Base-by-base conservation (phyloP, 2,329 filamentous ascomycete species). In the Aspergillus aculeatinus region DNA sequence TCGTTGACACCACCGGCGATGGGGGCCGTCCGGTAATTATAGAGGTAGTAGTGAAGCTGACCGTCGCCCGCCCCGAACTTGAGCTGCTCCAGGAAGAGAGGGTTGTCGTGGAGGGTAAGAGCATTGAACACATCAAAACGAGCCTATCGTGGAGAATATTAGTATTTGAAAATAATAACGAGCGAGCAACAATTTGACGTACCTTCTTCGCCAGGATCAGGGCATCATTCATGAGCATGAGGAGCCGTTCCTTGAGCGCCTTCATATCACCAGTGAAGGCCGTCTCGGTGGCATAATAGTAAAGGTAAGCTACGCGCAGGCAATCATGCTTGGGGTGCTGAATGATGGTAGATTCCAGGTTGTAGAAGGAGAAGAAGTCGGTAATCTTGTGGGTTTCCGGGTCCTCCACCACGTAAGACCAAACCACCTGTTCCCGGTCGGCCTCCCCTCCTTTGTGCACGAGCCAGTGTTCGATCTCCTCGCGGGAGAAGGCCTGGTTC, bases 101-200 rank as follows among this genome's bases (percentile, higher is more conserved):
- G 89, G 76, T 99, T 99, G 77, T 99, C 94, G 78, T 96, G 89
- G 44, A 97, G 83, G 0, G 93, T 96, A 58, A 99, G 83, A 0
- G 92, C 94, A 72, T 99, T 99, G 82, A 98, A 96, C 60, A 99
- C 95, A 74, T 99, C 95, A 72, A 98, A 97, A 66, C 89, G 88
- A 72, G 81, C 83, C 80, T 86, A 50, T 2, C 23, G 47, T 21
- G 27, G 1, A 44, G 48, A 64, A 31, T 66, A 59, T 50, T 4
- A 47, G 12, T 35, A 7, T 48, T 48, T 4, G 11, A 23, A 27
- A 48, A 16, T 5, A 6, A 12, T 10, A 7, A 33, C 29, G 14
- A 14, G 6, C 2, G 2, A 9, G 27, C 27, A 29, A 3, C 27
- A 9, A 29, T 31, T 48, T 71, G 66, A 11, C n/a, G 10, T 74